Base-by-base conservation (phyloP, 116 monocot genomes). In the Trichopus zeylanicus region DNA sequence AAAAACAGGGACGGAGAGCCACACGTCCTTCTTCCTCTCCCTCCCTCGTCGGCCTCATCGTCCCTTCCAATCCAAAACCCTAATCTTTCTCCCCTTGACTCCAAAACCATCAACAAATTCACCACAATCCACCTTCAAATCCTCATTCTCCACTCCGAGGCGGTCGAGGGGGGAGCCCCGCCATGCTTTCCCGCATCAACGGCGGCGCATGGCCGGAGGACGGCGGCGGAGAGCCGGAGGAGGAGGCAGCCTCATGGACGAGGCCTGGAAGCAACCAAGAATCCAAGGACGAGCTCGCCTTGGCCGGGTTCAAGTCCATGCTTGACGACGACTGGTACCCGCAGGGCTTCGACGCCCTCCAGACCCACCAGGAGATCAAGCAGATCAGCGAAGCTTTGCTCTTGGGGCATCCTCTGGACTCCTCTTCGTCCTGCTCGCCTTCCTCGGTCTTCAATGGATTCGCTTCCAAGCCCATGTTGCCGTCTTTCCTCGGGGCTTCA, bases 251-350 rank as follows among this genome's bases (percentile, higher is more conserved):
- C 28, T 2, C 42, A 51, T 21, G 4, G 58, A 16, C 29, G 19
- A 3, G 29, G 31, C 26, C 13, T 7, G 20, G 30, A 53, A 20
- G 11, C 12, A 26, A 22, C 22, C 20, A 23, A 13, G 66, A 42
- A 19, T 53, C 28, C 22, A 54, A 53, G 57, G 66, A 67, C 46
- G 74, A 71, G 19, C 23, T 71, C 28, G 63, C 34, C 16, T 60
- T 75, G 5, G 59, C 75, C 19, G 51, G 38, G 37, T 71, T 81
- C 55, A 75, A 62, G 51, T 60, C 75, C 56, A 65, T 81, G 55
- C 68, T 81, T 3, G 81, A 76, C 7, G 72, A 75, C 38, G 81
- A 81, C 64, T 70, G 67, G 71, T 65, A 71, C 75, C 22, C 66
- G 26, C 53, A 33, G 11, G 42, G 48, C 33, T 49, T 56, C 31